A percentile compares a stretch with the other conserved stretches of the same genome.
Evolutionary conservation across 106 monocot species (phyloP).

Genomic region (Cymbidium sinense): DNA sequence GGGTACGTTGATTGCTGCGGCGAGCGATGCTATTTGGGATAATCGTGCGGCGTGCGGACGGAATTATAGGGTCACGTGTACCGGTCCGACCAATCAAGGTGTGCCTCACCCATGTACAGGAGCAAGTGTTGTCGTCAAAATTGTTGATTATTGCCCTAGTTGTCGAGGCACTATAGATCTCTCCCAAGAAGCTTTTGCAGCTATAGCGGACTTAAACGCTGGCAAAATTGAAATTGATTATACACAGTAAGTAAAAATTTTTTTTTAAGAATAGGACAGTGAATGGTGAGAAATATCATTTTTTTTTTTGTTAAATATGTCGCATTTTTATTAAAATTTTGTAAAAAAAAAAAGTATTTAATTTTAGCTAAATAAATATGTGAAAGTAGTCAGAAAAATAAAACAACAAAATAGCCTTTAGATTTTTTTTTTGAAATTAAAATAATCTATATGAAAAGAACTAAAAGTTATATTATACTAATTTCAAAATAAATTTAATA

Average conservation of each 20-base stretch:
- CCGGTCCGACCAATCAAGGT: neutral
- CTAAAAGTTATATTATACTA: no score
- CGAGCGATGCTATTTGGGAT: constrained; percentile 35
- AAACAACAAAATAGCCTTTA: no score
- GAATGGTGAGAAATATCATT: no score
- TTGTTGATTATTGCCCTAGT: neutral
- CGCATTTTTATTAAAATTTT: no score
- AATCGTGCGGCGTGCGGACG: constrained; percentile 7
- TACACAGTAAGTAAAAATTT: neutral
- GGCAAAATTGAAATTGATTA: constrained; percentile 1
- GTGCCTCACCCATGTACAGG: neutral
- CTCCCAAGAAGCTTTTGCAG: neutral
- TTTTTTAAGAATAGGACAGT: no score
- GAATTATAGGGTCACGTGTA: neutral
- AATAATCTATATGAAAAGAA: no score
- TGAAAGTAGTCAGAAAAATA: no score
- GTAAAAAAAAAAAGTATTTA: no score
- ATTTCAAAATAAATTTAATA: no score
- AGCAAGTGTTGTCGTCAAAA: neutral
- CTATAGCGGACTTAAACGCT: neutral
- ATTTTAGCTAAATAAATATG: no score
- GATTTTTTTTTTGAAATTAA: no score
- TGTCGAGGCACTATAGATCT: constrained; percentile 1
- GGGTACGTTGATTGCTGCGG: constrained; percentile 56
- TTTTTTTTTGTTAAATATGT: no score